Evolutionary conservation across 768 basidiomycete species (phyloP).

Genomic region (Ephemerocybe angulata): DNA sequence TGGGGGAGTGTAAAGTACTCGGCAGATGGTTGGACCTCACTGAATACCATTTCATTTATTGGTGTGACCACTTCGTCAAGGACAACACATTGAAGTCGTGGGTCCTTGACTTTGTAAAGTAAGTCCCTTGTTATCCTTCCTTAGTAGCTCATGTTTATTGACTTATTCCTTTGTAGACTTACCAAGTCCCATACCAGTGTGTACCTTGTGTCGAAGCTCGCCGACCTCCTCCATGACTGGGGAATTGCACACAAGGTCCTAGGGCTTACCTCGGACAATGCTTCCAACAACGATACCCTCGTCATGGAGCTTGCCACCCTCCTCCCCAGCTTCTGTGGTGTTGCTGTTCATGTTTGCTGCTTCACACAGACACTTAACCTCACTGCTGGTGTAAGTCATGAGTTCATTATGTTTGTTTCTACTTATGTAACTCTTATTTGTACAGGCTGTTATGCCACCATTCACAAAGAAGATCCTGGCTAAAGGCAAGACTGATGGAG

Average conservation of each 20-base stretch:
- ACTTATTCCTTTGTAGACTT: conserved; percentile 26
- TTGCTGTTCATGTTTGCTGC: conserved; percentile 23
- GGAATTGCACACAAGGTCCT: conserved; percentile 32
- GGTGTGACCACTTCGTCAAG: background rate
- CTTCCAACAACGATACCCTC: conserved; percentile 34
- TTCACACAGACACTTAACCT: conserved; percentile 37
- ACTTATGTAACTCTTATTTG: background rate
- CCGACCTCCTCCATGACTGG: background rate
- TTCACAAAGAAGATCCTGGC: conserved; percentile 1
- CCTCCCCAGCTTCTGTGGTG: conserved; percentile 20
- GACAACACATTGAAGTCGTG: background rate
- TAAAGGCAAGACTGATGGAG: conserved; percentile 5
- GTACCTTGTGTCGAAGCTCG: background rate
- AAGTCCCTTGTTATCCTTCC: background rate
- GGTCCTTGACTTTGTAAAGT: background rate
- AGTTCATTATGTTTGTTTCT: conserved; percentile 10
- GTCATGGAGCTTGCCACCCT: conserved; percentile 21
- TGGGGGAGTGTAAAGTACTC: too few species aligned
- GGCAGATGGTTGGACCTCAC: background rate
- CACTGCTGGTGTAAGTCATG: conserved; percentile 29
- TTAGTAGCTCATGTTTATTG: conserved; percentile 33
- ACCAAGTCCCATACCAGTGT: background rate
- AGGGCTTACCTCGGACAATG: conserved; percentile 33
- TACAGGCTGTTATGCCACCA: background rate
- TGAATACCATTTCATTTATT: background rate